These are phyloP conservation scores for Ogataea chonburiensis DNA, from an alignment of 805 yeast genomes.

Conservation along the genomic window DNA sequence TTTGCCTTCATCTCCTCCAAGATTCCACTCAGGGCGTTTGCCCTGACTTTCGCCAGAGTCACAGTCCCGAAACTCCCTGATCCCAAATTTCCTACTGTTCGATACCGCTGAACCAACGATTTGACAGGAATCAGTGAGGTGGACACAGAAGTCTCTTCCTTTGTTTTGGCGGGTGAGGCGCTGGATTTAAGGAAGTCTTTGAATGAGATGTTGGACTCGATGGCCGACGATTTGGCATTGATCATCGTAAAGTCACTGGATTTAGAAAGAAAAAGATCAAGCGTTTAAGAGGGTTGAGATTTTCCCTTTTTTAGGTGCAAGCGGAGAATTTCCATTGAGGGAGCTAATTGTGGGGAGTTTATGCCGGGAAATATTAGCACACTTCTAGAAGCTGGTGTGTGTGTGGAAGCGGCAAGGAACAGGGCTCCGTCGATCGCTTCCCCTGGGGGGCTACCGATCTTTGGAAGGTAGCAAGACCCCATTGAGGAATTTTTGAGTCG, in stretches of 20 bases:
- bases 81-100: constrained; percentile 55
- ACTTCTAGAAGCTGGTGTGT: too few relatives aligned
- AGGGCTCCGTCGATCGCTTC: too few relatives aligned
- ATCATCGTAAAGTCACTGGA: constrained; percentile 11
- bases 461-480: too few relatives aligned
- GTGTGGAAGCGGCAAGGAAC: too few relatives aligned
- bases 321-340: constrained; percentile 5
- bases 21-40: constrained; percentile 14
- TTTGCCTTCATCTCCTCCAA: constrained; percentile 24
- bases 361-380: too few relatives aligned
- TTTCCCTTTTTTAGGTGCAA: constrained; percentile 7
- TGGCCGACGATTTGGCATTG: constrained; percentile 18
- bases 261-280: constrained; percentile 11
- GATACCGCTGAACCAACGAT: constrained; percentile 44
- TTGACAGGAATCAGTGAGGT: constrained; percentile 38
- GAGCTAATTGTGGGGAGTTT: not conserved
- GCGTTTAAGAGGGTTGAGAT: constrained; percentile 10
- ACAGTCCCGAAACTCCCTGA: constrained; percentile 78
- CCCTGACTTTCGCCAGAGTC: constrained; percentile 53
- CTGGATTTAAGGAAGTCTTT: constrained; percentile 17
- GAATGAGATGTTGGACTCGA: constrained; percentile 15
- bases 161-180: constrained; percentile 10
- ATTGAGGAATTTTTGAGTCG: too few relatives aligned
- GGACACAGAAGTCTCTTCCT: constrained; percentile 4
- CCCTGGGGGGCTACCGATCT: too few relatives aligned